These are phyloP conservation scores for Mucuna pruriens DNA, from an alignment of 306 rosid species.

Conservation along the genomic window DNA sequence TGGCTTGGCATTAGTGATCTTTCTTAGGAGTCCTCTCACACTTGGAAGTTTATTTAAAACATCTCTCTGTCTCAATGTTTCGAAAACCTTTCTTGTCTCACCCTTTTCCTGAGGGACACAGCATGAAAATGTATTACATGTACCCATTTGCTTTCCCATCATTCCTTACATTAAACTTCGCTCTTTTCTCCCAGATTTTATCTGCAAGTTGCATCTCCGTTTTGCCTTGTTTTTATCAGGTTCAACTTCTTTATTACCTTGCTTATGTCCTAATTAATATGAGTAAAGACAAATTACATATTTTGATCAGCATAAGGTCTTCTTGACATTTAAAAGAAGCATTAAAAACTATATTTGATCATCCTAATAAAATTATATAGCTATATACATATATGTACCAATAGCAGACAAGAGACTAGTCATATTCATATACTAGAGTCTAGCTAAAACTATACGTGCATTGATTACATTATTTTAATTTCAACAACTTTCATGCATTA, in stretches of 20 bases:
- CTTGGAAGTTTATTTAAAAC: background rate
- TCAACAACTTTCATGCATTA: slow-evolving; percentile 54
- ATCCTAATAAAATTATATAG: background rate
- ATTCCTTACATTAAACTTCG: background rate
- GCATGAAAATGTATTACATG: background rate
- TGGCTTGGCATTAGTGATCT: background rate
- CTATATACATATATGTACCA: background rate
- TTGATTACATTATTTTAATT: background rate
- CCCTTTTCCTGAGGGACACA: background rate
- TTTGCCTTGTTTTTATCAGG: background rate
- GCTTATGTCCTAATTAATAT: background rate
- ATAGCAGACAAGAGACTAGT: background rate
- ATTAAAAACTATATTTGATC: slow-evolving; percentile 17
- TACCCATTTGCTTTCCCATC: background rate
- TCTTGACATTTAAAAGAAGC: slow-evolving; percentile 11
- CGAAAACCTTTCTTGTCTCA: background rate
- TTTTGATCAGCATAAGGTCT: background rate
- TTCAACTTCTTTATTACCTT: background rate
- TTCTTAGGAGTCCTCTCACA: no score
- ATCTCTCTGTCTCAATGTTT: background rate
- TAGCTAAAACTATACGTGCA: slow-evolving; percentile 27
- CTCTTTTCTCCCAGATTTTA: background rate
- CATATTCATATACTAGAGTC: slow-evolving; percentile 6
- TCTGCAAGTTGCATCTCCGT: slow-evolving; percentile 8
- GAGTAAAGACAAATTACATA: slow-evolving; percentile 15